Evolutionary conservation across 768 basidiomycete genomes (phyloP).

Genomic region (Hygrophoropsis aurantiaca): DNA sequence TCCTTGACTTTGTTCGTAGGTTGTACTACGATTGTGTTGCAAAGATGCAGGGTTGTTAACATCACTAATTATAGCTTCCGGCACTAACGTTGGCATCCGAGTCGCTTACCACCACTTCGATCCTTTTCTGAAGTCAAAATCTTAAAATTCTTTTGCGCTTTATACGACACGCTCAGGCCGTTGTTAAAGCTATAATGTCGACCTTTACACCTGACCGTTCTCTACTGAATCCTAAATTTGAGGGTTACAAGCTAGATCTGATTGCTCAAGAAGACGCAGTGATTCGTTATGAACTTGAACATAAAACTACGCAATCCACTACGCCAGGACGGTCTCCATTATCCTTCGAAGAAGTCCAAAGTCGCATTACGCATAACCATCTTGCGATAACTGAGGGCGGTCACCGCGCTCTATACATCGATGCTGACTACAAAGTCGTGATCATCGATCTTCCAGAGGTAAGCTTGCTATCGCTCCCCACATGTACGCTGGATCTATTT

Average conservation of each 20-base stretch:
- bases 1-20: too few relatives aligned
- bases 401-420: conserved; percentile 63
- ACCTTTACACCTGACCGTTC: conserved; percentile 46
- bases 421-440: conserved; percentile 60
- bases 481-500: conserved; percentile 9
- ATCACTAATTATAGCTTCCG: too few relatives aligned
- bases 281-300: conserved; percentile 46
- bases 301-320: conserved; percentile 49
- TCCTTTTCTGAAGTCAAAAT: too few relatives aligned
- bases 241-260: conserved; percentile 75
- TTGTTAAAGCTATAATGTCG: conserved; percentile 28
- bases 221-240: conserved; percentile 80
- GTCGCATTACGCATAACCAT: conserved; percentile 84
- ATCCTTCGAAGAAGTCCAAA: conserved; percentile 80
- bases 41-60: too few relatives aligned
- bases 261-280: conserved; percentile 59
- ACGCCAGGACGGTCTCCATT: conserved; percentile 60
- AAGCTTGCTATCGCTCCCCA: conserved; percentile 28
- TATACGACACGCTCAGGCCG: too few relatives aligned
- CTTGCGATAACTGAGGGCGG: conserved; percentile 49
- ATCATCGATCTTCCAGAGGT: conserved; percentile 59
- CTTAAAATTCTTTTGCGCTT: too few relatives aligned
- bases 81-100: too few relatives aligned
- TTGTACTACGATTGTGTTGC: too few relatives aligned
- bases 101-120: too few relatives aligned